phyloP scores from a whole-genome alignment of 805 yeast genomes.

The Komagataella ulmi region DNA sequence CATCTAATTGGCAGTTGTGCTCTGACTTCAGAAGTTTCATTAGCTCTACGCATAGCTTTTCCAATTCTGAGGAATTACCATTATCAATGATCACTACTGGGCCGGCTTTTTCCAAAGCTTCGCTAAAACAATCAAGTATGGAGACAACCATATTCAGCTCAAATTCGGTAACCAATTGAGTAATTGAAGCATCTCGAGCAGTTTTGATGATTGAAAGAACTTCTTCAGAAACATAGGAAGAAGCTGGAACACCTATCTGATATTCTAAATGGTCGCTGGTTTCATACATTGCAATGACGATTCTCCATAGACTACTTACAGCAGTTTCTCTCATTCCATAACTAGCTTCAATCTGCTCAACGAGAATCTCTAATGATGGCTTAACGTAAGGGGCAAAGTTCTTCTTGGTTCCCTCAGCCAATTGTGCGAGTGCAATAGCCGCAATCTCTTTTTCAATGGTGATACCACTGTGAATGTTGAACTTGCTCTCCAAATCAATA shows the following conservation, averaged over 20 bases:
- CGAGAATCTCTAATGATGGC: conserved; percentile 45
- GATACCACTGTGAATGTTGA: conserved; percentile 87
- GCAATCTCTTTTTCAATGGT: conserved; percentile 94
- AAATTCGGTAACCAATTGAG: conserved; percentile 61
- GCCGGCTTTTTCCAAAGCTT: conserved; percentile 59
- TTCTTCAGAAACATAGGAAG: conserved; percentile 43
- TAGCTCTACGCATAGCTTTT: conserved; percentile 56
- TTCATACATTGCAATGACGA: conserved; percentile 56
- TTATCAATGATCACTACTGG: conserved; percentile 54
- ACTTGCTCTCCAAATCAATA: conserved; percentile 54
- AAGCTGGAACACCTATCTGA: conserved; percentile 53
- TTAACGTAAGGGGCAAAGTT: conserved; percentile 71
- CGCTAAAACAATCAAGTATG: conserved; percentile 61
- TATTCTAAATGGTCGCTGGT: conserved; percentile 33
- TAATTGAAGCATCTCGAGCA: conserved; percentile 55
- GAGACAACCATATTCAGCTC: conserved; percentile 74
- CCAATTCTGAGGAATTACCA: conserved; percentile 41
- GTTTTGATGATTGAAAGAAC: conserved; percentile 46
- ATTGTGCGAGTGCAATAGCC: conserved; percentile 78
- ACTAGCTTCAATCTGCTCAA: conserved; percentile 69
- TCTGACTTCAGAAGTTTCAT: conserved; percentile 66
- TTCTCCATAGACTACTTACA: conserved; percentile 69
- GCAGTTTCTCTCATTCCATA: conserved; percentile 90
- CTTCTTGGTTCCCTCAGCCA: conserved; percentile 77
- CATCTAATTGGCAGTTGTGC: conserved; percentile 74